Conservation (phyloP, 225 moss, liverwort and hornwort species). For the Antitrichia curtipendula region DNA sequence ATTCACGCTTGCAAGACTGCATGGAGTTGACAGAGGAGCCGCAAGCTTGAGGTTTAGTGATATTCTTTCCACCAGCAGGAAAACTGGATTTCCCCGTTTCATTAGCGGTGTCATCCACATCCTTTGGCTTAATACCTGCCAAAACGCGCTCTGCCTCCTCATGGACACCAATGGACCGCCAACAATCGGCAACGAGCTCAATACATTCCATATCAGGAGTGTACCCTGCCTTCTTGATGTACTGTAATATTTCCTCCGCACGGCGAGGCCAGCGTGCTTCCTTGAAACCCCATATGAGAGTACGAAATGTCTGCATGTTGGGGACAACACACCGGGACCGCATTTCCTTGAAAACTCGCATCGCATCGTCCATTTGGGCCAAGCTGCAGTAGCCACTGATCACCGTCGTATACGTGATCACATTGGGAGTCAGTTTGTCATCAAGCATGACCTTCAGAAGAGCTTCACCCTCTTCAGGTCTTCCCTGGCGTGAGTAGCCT, state of each 20-base stretch:
- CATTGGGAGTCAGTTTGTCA: slow-evolving; percentile 58
- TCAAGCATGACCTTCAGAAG: slow-evolving; percentile 51
- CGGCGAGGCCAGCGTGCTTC: slow-evolving; percentile 79
- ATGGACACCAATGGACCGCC: slow-evolving; percentile 55
- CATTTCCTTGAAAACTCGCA: slow-evolving; percentile 64
- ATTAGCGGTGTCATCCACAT: neutral
- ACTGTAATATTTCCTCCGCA: slow-evolving; percentile 52
- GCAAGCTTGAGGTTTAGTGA: neutral
- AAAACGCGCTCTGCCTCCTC: slow-evolving; percentile 39
- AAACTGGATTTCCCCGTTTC: neutral
- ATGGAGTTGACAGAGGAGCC: neutral
- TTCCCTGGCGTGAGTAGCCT: slow-evolving; percentile 61
- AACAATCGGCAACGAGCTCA: slow-evolving; percentile 70
- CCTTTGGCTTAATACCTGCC: neutral
- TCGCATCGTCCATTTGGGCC: slow-evolving; percentile 74
- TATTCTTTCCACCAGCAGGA: neutral
- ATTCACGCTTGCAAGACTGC: neutral
- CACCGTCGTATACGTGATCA: slow-evolving; percentile 73
- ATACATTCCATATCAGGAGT: slow-evolving; percentile 52
- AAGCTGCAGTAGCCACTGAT: slow-evolving; percentile 87
- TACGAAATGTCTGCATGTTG: slow-evolving; percentile 72
- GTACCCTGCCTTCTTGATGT: slow-evolving; percentile 36
- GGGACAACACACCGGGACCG: slow-evolving; percentile 34
- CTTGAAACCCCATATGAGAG: slow-evolving; percentile 86
- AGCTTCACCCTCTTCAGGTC: slow-evolving; percentile 60